Base-by-base conservation (phyloP, 306 rosid species). In the Dryas alaskensis region DNA sequence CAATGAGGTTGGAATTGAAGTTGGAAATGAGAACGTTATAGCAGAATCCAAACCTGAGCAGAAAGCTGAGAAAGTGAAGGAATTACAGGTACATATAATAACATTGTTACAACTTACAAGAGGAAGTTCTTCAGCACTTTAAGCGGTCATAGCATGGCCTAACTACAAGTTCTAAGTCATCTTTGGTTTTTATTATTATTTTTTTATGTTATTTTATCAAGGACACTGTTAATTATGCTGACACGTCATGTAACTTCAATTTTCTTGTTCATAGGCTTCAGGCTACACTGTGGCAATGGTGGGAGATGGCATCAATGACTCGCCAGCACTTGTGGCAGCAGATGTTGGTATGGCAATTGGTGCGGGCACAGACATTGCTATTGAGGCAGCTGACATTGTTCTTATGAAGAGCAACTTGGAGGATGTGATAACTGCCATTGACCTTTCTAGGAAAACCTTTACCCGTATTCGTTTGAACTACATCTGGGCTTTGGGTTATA, bases 321-420 rank as follows among this genome's bases (percentile, higher is more conserved):
- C 95, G 25, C 95, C 95, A n/a, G 95, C 95, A 51, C 76, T 89
- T 3, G 95, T 89, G 60, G 92, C 90, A 40, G 92, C 90, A 27
- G 87, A 89, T 72, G 92, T 85, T 19, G 92, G 92, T 31, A 87
- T 89, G 82, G 92, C 95, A 58, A 89, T 89, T 55, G 95, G 92
- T 43, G 92, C 90, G 12, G 95, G 92, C 43, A 89, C 95, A 43
- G 95, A 89, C 83, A 89, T 89, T 63, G 95, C 95, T 17, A 89
- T 87, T 43, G 95, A 89, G 79, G 95, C 95, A 60, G 92, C 95
- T 49, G 92, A 89, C 76, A 87, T 89, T 45, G 92, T 89, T 73
- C 86, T 89, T 0, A 82, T 89, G 95, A 87, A 82, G 76, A 89
- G 90, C 82, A 89, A 85, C 74, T 85, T 89, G 74, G 95, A 89